phyloP scores from a whole-genome alignment of 768 basidiomycete genomes.

The Clavulina sp. region DNA sequence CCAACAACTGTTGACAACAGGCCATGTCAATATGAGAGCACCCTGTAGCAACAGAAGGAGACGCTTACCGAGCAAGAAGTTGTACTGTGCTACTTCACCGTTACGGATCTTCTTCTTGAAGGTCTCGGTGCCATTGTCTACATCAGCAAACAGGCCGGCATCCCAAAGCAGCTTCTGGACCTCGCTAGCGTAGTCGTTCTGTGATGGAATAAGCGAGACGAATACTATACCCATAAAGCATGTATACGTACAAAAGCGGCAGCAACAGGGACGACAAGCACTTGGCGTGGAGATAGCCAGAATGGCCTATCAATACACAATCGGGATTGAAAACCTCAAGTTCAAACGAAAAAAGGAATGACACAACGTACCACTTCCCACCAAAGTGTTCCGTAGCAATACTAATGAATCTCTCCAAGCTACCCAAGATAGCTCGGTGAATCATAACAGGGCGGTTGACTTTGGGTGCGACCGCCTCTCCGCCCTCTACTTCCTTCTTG shows the following conservation, averaged over 20 bases:
- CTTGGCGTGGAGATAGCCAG: slow-evolving; percentile 95
- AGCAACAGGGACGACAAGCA: slow-evolving; percentile 86
- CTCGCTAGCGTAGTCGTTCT: slow-evolving; percentile 84
- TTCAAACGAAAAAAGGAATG: not conserved
- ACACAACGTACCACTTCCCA: slow-evolving; percentile 69
- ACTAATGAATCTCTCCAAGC: slow-evolving; percentile 87
- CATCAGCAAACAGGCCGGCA: slow-evolving; percentile 72
- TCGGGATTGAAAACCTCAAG: not conserved
- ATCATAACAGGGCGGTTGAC: slow-evolving; percentile 86
- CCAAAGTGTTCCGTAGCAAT: slow-evolving; percentile 95
- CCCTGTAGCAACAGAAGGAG: not conserved
- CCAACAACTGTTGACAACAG: slow-evolving; percentile 56
- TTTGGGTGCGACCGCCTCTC: slow-evolving; percentile 34
- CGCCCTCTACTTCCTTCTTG: too few species aligned
- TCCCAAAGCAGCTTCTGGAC: slow-evolving; percentile 49
- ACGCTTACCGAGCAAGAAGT: slow-evolving; percentile 75
- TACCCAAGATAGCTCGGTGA: slow-evolving; percentile 89
- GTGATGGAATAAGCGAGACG: not conserved
- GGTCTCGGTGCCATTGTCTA: slow-evolving; percentile 82
- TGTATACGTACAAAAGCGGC: slow-evolving; percentile 56
- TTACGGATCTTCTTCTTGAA: slow-evolving; percentile 95
- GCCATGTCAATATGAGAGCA: not conserved
- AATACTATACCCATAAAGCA: too few species aligned
- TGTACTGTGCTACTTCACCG: slow-evolving; percentile 93
- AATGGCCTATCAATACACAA: slow-evolving; percentile 51